Evolutionary conservation across 192 early-diverging fungal genomes (phyloP), one percentile per base, ranked within the genome.

Genomic region (Kickxella alabastrina): DNA sequence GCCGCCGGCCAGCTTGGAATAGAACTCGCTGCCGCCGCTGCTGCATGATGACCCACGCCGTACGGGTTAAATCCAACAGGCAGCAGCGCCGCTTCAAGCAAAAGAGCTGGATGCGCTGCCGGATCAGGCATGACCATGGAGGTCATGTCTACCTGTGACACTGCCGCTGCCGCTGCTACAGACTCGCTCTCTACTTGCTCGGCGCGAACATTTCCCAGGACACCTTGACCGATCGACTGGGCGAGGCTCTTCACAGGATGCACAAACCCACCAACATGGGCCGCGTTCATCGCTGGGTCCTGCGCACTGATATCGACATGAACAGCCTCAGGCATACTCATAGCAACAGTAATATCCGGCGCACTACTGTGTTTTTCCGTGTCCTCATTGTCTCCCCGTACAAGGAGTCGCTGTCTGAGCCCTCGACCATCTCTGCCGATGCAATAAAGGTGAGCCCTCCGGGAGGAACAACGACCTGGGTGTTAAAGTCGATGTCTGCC

Each of bases 371-470:
- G n/a, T n/a, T n/a, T n/a, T n/a, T n/a, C n/a, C n/a, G n/a, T n/a
- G n/a, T n/a, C n/a, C n/a, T n/a, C n/a, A n/a, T n/a, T n/a, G n/a
- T n/a, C n/a, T n/a, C n/a, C n/a, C n/a, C n/a, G n/a, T n/a, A n/a
- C n/a, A n/a, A n/a, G n/a, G n/a, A 34, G n/a, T 58, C 62, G 26
- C 35, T 7, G 35, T 65, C 63, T 1, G 51, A 36, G 12, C 44
- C 71, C 7, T 62, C 54, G 10, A 59, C 52, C 3, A 60, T 26
- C 4, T 51, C 64, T 9, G 57, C 64, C n/a, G 59, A 52, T 4
- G 71, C 64, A 25, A 75, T 58, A 32, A 75, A 75, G 17, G 47
- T 55, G 26, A 75, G 48, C 4, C 71, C 71, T 14, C 71, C 71
- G 6, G 64, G 71, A 7, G 71, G 71, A 24, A 75, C 49, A n/a